A percentile compares a stretch with the other conserved stretches of the same genome.
Conservation (phyloP, 2,329 filamentous ascomycete genomes). For the Botryotinia calthae region DNA sequence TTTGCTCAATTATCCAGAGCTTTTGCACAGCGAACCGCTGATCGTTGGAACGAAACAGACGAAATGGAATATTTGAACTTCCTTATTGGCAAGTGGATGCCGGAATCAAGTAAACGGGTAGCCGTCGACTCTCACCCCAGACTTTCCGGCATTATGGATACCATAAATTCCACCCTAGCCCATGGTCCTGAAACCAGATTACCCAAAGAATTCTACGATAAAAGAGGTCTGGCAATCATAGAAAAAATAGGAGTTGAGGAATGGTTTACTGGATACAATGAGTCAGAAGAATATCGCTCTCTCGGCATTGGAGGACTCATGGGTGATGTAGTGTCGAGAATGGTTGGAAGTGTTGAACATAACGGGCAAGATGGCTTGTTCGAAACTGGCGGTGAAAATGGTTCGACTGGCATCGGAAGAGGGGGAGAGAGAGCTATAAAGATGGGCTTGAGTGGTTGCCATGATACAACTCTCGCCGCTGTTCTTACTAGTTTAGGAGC, state of each 20-base stretch:
- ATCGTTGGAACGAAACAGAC: constrained; percentile 70
- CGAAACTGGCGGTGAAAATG: constrained; percentile 44
- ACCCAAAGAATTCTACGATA: constrained; percentile 84
- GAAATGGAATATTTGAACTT: constrained; percentile 84
- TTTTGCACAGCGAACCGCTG: constrained; percentile 69
- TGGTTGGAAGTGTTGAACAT: constrained; percentile 65
- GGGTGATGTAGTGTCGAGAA: constrained; percentile 76
- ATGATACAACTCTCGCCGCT: constrained; percentile 88
- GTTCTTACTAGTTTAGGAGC: constrained; percentile 76
- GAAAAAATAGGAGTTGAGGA: constrained; percentile 78
- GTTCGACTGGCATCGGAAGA: constrained; percentile 42
- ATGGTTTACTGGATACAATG: constrained; percentile 86
- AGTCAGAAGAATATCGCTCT: constrained; percentile 81
- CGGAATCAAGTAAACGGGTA: constrained; percentile 61
- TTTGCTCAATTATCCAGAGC: constrained; percentile 67
- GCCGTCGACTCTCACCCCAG: constrained; percentile 82
- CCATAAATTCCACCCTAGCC: constrained; percentile 81
- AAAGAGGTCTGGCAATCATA: constrained; percentile 65
- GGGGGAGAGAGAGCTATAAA: constrained; percentile 57
- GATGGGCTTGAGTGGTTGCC: constrained; percentile 80
- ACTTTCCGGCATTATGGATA: constrained; percentile 90
- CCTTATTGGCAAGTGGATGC: constrained; percentile 83
- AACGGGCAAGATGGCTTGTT: constrained; percentile 52
- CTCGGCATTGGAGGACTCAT: constrained; percentile 83
- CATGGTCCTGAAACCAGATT: constrained; percentile 78